Conservation (phyloP, 768 basidiomycete species). For the Suillus americanus region DNA sequence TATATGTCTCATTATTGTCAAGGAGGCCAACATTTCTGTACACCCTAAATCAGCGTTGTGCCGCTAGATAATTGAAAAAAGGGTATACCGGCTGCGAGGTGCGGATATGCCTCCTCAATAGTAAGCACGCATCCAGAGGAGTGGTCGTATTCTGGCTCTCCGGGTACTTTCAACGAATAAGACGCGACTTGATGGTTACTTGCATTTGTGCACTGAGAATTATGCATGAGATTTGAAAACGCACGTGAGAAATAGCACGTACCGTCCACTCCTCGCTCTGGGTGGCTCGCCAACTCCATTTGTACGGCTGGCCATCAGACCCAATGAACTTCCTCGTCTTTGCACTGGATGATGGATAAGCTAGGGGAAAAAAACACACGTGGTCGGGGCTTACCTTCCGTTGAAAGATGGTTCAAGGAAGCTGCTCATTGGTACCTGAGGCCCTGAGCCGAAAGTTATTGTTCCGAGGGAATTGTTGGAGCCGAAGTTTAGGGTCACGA, state of each 20-base stretch:
- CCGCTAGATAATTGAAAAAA: neutral
- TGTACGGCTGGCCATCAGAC: conserved; percentile 60
- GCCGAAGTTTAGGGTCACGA: conserved; percentile 53
- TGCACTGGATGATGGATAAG: conserved; percentile 32
- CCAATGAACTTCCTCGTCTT: conserved; percentile 52
- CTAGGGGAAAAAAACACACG: neutral
- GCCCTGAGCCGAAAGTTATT: conserved; percentile 41
- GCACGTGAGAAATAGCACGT: conserved; percentile 21
- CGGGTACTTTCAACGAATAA: conserved; percentile 55
- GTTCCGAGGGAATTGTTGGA: conserved; percentile 50
- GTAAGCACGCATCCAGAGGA: conserved; percentile 66
- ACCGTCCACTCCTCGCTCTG: conserved; percentile 67
- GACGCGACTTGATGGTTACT: conserved; percentile 54
- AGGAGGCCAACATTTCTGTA: conserved; percentile 58
- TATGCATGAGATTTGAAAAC: neutral
- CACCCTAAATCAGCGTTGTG: conserved; percentile 13
- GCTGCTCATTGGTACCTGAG: conserved; percentile 45
- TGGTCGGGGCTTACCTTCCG: conserved; percentile 41
- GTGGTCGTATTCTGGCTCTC: conserved; percentile 50
- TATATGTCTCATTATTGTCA: conserved; percentile 67
- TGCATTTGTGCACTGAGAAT: conserved; percentile 52
- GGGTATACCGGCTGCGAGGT: conserved; percentile 54
- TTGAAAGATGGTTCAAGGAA: conserved; percentile 47
- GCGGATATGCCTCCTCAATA: conserved; percentile 58
- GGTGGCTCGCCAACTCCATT: conserved; percentile 52